Percentiles rank a stretch among this genome's conserved stretches.
Conservation (phyloP, 768 basidiomycete genomes). For the Calocera cornea region DNA sequence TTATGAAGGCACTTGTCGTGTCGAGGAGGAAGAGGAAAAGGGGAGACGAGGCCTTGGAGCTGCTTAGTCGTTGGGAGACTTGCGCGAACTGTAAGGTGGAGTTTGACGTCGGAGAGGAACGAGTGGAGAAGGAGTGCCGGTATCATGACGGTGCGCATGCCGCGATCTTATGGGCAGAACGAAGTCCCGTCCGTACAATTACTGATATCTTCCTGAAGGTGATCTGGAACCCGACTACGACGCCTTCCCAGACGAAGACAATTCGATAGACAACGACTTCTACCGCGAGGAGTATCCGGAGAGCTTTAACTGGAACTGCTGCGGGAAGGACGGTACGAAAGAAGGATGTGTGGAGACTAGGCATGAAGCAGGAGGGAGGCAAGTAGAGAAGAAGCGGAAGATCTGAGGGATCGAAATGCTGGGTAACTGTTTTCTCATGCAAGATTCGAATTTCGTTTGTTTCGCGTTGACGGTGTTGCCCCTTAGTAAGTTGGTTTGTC, state of each 20-base stretch:
- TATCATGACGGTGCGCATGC: slow-evolving; percentile 40
- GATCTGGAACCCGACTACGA: slow-evolving; percentile 31
- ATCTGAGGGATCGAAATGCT: neutral
- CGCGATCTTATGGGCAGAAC: neutral
- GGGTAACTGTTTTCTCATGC: neutral
- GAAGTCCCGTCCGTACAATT: too few species aligned
- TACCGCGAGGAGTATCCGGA: slow-evolving; percentile 34
- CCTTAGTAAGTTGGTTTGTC: too few species aligned
- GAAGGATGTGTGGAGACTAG: slow-evolving; percentile 26
- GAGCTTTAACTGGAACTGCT: slow-evolving; percentile 41
- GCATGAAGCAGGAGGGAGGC: neutral
- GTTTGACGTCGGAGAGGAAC: slow-evolving; percentile 31
- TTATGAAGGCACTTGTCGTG: neutral
- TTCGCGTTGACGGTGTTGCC: neutral
- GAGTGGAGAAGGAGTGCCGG: slow-evolving; percentile 29
- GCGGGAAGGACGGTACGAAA: slow-evolving; percentile 27
- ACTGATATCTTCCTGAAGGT: slow-evolving; percentile 21
- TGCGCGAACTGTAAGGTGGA: slow-evolving; percentile 38
- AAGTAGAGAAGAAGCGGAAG: neutral
- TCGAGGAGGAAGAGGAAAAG: neutral
- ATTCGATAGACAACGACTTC: slow-evolving; percentile 29
- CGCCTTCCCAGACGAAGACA: slow-evolving; percentile 36
- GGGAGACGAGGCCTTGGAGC: neutral
- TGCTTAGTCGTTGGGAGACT: slow-evolving; percentile 26
- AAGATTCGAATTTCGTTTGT: neutral